Percentiles rank a stretch among this genome's conserved stretches.
These are phyloP conservation scores for Hyphodiscus sp. DNA, from an alignment of 2,329 filamentous ascomycete species.

Conservation along the genomic window DNA sequence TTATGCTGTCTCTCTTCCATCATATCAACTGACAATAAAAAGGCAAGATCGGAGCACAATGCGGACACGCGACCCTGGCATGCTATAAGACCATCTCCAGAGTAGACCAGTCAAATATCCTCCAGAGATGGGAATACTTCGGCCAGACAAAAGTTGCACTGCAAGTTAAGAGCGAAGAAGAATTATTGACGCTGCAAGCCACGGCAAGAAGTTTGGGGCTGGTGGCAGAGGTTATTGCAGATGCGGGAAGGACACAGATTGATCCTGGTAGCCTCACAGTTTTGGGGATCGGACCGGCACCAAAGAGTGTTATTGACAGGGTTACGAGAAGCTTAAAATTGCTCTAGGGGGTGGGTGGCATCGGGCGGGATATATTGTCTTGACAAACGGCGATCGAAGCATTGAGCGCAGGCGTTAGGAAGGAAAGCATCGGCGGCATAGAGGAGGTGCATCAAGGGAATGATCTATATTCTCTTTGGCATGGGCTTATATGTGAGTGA, in stretches of 20 bases:
- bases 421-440: background rate
- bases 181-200: conserved; percentile 66
- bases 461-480: too few species aligned
- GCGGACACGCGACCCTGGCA: conserved; percentile 89
- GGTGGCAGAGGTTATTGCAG: conserved; percentile 83
- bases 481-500: too few species aligned
- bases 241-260: conserved; percentile 97
- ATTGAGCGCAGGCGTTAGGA: background rate
- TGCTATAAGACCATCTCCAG: conserved; percentile 82
- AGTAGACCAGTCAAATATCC: conserved; percentile 50
- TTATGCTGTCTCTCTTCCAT: conserved; percentile 4
- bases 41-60: conserved; percentile 98
- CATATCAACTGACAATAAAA: background rate
- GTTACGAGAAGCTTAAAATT: conserved; percentile 83
- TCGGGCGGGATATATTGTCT: background rate
- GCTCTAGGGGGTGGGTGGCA: conserved; percentile 43
- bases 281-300: conserved; percentile 74
- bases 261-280: conserved; percentile 89
- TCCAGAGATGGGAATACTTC: conserved; percentile 76
- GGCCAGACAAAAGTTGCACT: conserved; percentile 94
- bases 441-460: too few species aligned
- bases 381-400: background rate
- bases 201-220: conserved; percentile 78
- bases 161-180: conserved; percentile 81
- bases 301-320: conserved; percentile 78